A percentile compares a stretch with the other conserved stretches of the same genome.
These are phyloP conservation scores for Lentinula edodes DNA, from an alignment of 768 basidiomycete genomes.

Conservation along the genomic window DNA sequence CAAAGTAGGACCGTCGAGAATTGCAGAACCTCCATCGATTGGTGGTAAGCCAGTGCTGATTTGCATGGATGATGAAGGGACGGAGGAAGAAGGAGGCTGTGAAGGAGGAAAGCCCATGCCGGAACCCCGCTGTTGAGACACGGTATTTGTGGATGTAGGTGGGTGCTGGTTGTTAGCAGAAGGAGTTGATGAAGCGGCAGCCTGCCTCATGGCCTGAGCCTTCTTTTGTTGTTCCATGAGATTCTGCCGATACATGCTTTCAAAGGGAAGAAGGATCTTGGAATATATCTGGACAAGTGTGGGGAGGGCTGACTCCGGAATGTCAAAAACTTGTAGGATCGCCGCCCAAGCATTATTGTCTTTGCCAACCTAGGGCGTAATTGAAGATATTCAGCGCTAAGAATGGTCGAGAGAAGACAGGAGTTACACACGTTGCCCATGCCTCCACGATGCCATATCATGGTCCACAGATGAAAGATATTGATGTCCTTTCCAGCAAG, in stretches of 20 bases:
- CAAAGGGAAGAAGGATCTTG: constrained; percentile 62
- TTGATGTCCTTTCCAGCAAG: constrained; percentile 73
- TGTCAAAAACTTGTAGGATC: constrained; percentile 48
- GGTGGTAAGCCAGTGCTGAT: constrained; percentile 7
- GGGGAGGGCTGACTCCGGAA: constrained; percentile 38
- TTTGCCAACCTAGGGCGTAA: not conserved
- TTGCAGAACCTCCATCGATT: not conserved
- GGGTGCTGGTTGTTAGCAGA: constrained; percentile 18
- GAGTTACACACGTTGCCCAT: constrained; percentile 45
- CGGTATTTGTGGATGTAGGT: not conserved
- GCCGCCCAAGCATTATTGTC: constrained; percentile 3
- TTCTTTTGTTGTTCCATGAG: constrained; percentile 55
- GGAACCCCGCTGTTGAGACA: constrained; percentile 5
- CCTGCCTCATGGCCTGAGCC: constrained; percentile 38
- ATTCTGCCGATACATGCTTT: constrained; percentile 63
- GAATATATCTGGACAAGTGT: constrained; percentile 44
- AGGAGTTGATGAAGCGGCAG: constrained; percentile 23
- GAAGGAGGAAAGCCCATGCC: not conserved
- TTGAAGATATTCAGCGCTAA: not conserved
- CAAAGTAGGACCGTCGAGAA: constrained; percentile 21
- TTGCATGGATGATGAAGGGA: constrained; percentile 3
- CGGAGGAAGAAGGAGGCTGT: constrained; percentile 4
- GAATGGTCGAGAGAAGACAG: constrained; percentile 8
- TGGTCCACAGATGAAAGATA: constrained; percentile 67
- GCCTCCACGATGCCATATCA: constrained; percentile 59